phyloP scores from a whole-genome alignment of 257 asterid species.

The Rubia yunnanensis region DNA sequence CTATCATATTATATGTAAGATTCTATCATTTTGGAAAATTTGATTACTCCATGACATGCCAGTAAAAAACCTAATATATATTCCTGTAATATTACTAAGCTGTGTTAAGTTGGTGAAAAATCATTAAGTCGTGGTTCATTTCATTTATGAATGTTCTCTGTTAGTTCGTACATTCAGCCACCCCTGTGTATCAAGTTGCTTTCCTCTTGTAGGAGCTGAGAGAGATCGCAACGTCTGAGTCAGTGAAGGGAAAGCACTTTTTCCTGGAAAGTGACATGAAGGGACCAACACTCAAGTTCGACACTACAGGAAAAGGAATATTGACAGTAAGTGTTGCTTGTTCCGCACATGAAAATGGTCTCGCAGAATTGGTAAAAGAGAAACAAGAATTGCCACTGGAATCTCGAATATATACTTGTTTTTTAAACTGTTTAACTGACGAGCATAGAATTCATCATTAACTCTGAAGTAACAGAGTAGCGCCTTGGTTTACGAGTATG shows the following conservation, averaged over 20 bases:
- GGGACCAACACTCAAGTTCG: constrained; percentile 83
- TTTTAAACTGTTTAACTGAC: background rate
- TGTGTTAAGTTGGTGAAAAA: background rate
- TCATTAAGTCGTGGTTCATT: background rate
- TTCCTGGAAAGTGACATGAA: constrained; percentile 81
- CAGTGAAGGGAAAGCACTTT: constrained; percentile 77
- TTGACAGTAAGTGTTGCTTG: constrained; percentile 53
- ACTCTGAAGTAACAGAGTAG: background rate
- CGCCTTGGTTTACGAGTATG: background rate
- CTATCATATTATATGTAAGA: background rate
- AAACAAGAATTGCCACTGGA: background rate
- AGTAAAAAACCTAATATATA: background rate
- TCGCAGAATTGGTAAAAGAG: background rate
- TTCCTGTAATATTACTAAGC: background rate
- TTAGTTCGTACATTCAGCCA: background rate
- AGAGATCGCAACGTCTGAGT: constrained; percentile 55
- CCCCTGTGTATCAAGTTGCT: background rate
- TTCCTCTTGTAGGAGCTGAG: constrained; percentile 50
- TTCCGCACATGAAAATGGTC: background rate
- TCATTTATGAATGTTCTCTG: background rate
- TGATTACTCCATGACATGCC: background rate
- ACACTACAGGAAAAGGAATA: constrained; percentile 86
- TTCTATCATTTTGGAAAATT: background rate
- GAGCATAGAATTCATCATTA: background rate
- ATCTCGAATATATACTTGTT: background rate